Base-by-base conservation (phyloP, 148 eudicot species). In the Persicaria maculosa region DNA sequence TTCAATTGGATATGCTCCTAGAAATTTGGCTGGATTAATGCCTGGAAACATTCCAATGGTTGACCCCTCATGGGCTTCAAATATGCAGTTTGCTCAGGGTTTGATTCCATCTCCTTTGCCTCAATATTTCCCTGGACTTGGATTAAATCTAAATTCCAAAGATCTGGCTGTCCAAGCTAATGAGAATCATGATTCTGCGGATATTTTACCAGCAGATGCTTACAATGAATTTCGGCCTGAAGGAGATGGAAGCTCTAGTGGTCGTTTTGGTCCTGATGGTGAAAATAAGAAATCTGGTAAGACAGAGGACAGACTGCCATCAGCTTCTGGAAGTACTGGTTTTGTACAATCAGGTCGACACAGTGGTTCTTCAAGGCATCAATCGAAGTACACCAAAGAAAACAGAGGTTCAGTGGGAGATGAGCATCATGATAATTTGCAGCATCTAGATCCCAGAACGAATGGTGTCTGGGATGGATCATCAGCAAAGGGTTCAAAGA, bases 401-500 rank as follows among this genome's bases (percentile, higher is more conserved):
- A 83, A 73, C 74, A 81, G 71, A 57, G 88, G 81, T 5, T 74
- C 81, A 48, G 17, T 74, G 45, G 57, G 79, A 76, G 86, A 76
- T 73, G 81, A 74, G 50, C 57, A 73, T 79, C 59, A 44, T 53
- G 88, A 84, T 75, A 79, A 75, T 65, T 74, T 72, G 19, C 74
- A 79, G 43, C 54, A 75, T 74, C 85, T 82, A 16, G 85, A 83
- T 75, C 79, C 76, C 77, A 82, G 83, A 79, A 74, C 68, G 19
- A 80, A 74, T 74, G 88, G 84, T 36, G 59, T 68, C 61, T 91
- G 92, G 91, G 97, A 91, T 81, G 97, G 93, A 62, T 86, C 97
- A 43, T 86, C 88, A 44, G 79, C 83, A 61, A 87, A 89, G 78
- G 79, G 73, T 1, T 73, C 90, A 54, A 91, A 87, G 86, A 79